These are phyloP conservation scores for Lactuca sativa DNA, from an alignment of 129 eudicot species.

Conservation along the genomic window DNA sequence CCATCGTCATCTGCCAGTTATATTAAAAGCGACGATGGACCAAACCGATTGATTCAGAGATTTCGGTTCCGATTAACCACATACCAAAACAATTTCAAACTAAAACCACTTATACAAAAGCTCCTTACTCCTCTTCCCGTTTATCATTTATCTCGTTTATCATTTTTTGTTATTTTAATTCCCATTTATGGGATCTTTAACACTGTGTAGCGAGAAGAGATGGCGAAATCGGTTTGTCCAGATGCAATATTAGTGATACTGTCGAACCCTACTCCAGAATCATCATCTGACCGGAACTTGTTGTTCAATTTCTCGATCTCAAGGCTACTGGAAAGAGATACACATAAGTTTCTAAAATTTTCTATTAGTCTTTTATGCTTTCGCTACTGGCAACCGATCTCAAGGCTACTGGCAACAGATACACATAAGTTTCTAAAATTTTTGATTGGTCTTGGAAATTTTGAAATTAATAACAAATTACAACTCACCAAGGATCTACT, in stretches of 20 bases:
- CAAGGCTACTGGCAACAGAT: constrained; percentile 66
- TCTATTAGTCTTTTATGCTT: background rate
- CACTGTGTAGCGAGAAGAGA: constrained; percentile 20
- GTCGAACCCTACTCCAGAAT: constrained; percentile 74
- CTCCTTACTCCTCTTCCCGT: constrained; percentile 7
- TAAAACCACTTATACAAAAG: constrained; percentile 27
- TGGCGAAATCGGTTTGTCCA: constrained; percentile 59
- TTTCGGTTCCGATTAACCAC: too few relatives aligned
- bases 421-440: constrained; percentile 35
- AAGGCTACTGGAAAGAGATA: constrained; percentile 68
- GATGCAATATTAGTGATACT: constrained; percentile 62
- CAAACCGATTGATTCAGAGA: too few relatives aligned
- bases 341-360: constrained; percentile 32
- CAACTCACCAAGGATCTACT: too few relatives aligned
- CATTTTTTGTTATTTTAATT: background rate
- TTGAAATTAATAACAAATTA: too few relatives aligned
- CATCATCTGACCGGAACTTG: constrained; percentile 59
- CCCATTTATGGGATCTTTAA: background rate
- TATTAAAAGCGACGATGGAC: too few relatives aligned
- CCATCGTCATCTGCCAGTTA: too few relatives aligned
- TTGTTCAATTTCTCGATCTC: constrained; percentile 82
- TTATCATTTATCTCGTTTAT: constrained; percentile 18
- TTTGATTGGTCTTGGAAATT: background rate
- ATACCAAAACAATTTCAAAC: too few relatives aligned
- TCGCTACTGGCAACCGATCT: constrained; percentile 53